These are phyloP conservation scores for Scedosporium apiospermum DNA, from an alignment of 2,329 filamentous ascomycete genomes.

Conservation along the genomic window DNA sequence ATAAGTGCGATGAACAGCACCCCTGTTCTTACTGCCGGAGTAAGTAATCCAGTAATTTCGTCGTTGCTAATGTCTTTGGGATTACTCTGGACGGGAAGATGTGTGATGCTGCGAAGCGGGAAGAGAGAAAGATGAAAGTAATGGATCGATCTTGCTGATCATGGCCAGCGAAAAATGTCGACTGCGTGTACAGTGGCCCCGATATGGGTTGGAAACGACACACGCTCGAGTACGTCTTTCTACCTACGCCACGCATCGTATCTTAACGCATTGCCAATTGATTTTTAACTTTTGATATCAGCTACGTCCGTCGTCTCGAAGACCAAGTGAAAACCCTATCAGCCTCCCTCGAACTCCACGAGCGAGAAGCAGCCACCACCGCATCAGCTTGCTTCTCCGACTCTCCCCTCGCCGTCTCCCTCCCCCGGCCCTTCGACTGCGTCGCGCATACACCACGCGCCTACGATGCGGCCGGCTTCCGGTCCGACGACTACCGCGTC, in stretches of 20 bases:
- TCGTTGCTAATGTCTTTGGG: background rate
- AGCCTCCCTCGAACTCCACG: background rate
- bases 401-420: background rate
- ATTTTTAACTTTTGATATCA: conserved; percentile 8
- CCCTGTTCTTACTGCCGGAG: conserved; percentile 18
- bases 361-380: background rate
- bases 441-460: background rate
- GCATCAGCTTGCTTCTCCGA: background rate
- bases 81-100: background rate
- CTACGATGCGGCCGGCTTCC: background rate
- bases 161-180: conserved; percentile 10
- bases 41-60: background rate
- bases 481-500: conserved; percentile 9
- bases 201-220: conserved; percentile 12
- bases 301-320: conserved; percentile 16
- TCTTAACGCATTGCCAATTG: background rate
- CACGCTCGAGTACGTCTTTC: conserved; percentile 14
- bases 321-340: conserved; percentile 14
- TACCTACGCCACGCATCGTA: background rate
- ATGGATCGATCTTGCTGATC: background rate
- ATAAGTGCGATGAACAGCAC: conserved; percentile 35
- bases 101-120: background rate
- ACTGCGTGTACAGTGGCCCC: conserved; percentile 19
- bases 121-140: background rate
- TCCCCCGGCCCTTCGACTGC: background rate